phyloP scores from a whole-genome alignment of 441 rosid genomes.

The Populus hybrid region DNA sequence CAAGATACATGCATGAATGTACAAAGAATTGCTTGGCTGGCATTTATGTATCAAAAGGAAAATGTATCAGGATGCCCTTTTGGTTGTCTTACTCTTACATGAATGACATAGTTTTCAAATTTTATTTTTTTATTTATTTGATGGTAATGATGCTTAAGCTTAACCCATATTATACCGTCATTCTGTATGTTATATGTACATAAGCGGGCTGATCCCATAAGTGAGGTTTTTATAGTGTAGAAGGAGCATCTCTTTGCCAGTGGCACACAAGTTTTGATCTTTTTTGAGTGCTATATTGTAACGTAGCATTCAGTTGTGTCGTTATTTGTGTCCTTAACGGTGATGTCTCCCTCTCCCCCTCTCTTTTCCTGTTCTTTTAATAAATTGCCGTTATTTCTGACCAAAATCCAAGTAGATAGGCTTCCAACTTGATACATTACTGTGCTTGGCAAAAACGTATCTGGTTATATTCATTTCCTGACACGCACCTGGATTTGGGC shows the following conservation, averaged over 20 bases:
- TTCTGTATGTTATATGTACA: constrained; percentile 5
- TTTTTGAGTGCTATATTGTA: background rate
- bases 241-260: background rate
- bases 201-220: background rate
- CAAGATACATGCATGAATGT: constrained; percentile 8
- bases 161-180: background rate
- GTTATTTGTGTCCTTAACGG: background rate
- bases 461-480: background rate
- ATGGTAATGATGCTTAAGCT: background rate
- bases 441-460: background rate
- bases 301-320: background rate
- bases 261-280: background rate
- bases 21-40: constrained; percentile 6
- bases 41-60: background rate
- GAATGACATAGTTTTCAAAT: background rate
- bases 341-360: background rate
- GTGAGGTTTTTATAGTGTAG: background rate
- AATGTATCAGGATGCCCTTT: background rate
- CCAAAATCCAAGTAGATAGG: background rate
- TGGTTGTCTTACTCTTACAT: background rate
- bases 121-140: background rate
- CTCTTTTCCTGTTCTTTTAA: background rate
- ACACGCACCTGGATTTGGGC: constrained; percentile 4
- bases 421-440: constrained; percentile 1
- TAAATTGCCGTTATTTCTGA: background rate